Conservation (phyloP, 495 filamentous ascomycete genomes). For the Parmelia sp. region DNA sequence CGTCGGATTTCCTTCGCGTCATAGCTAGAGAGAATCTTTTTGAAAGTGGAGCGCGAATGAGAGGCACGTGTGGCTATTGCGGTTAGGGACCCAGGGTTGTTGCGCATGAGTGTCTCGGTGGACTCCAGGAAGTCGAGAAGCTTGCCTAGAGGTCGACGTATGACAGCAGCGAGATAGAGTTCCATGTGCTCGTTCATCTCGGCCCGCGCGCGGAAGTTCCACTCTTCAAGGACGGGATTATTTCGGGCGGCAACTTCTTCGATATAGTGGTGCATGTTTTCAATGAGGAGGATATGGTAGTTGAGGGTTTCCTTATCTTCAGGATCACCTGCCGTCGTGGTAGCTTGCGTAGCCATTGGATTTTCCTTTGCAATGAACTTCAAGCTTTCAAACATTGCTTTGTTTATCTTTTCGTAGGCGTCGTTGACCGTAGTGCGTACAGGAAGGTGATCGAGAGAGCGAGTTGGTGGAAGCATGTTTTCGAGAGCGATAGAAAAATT, state of each 20-base stretch:
- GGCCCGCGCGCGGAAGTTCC: conserved; percentile 65
- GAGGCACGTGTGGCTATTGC: conserved; percentile 64
- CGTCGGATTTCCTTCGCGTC: conserved; percentile 76
- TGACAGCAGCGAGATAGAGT: conserved; percentile 78
- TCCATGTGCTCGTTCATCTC: conserved; percentile 86
- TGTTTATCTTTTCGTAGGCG: conserved; percentile 83
- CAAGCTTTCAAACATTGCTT: conserved; percentile 92
- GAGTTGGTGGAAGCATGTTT: conserved; percentile 60
- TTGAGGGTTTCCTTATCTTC: conserved; percentile 96
- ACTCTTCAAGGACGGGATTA: conserved; percentile 70
- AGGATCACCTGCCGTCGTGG: conserved; percentile 47
- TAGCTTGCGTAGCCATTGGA: conserved; percentile 40
- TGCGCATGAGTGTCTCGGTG: conserved; percentile 55
- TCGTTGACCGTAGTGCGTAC: conserved; percentile 74
- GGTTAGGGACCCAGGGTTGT: conserved; percentile 35
- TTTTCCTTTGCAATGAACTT: conserved; percentile 94
- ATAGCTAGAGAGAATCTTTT: conserved; percentile 73
- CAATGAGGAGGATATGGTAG: conserved; percentile 92
- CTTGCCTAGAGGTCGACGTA: conserved; percentile 82
- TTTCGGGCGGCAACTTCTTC: conserved; percentile 78
- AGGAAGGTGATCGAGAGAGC: conserved; percentile 48
- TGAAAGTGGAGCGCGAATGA: conserved; percentile 71
- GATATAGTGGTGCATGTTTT: conserved; percentile 97
- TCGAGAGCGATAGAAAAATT: conserved; percentile 73
- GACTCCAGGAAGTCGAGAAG: conserved; percentile 85